These are phyloP conservation scores for Sporothrix brunneoviolacea DNA, from an alignment of 2,329 filamentous ascomycete genomes.

Conservation along the genomic window DNA sequence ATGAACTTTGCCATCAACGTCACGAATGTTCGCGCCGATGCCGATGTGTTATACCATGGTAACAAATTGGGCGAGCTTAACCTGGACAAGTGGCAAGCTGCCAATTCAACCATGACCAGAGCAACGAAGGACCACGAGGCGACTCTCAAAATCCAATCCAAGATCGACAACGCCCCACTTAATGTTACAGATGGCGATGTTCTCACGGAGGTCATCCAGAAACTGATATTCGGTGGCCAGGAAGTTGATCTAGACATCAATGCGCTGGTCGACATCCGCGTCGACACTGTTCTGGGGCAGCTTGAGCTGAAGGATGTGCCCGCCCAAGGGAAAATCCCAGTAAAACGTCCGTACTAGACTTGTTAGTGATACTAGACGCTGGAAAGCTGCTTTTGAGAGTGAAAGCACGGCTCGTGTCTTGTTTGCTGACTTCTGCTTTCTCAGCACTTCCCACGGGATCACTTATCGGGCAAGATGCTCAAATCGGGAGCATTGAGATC, in stretches of 20 bases:
- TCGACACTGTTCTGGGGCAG: constrained; percentile 73
- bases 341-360: constrained; percentile 74
- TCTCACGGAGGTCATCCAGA: constrained; percentile 74
- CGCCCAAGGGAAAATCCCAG: constrained; percentile 74
- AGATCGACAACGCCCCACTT: constrained; percentile 71
- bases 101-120: constrained; percentile 68
- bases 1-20: constrained; percentile 83
- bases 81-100: constrained; percentile 73
- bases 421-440: constrained; percentile 14
- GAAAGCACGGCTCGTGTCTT: background rate
- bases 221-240: constrained; percentile 66
- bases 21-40: constrained; percentile 64
- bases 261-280: constrained; percentile 74
- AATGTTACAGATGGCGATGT: constrained; percentile 74
- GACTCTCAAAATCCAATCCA: constrained; percentile 65
- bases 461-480: constrained; percentile 46
- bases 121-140: constrained; percentile 50
- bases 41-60: constrained; percentile 72
- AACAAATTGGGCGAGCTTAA: constrained; percentile 76
- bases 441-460: constrained; percentile 53
- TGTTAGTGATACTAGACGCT: constrained; percentile 18
- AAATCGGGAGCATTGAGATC: constrained; percentile 65
- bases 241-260: constrained; percentile 66
- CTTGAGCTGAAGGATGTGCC: constrained; percentile 79
- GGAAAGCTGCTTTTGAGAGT: background rate